phyloP scores from a whole-genome alignment of 2,329 filamentous ascomycete species.

The Beauveria scarabaeidicola region DNA sequence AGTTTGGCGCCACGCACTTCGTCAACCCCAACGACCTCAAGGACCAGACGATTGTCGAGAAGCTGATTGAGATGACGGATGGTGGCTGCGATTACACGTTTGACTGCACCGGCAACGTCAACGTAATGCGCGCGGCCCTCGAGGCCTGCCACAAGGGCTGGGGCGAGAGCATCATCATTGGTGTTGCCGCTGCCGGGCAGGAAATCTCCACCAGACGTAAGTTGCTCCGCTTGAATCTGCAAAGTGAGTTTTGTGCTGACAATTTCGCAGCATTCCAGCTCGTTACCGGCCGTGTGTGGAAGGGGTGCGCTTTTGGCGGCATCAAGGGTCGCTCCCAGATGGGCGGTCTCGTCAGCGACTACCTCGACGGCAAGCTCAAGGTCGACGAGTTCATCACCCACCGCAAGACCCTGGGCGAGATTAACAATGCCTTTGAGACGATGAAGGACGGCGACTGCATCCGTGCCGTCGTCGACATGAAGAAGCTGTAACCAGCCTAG shows the following conservation, averaged over 20 bases:
- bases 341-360: constrained; percentile 78
- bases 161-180: constrained; percentile 97
- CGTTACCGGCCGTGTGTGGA: constrained; percentile 95
- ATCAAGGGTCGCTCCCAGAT: constrained; percentile 96
- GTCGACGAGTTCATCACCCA: constrained; percentile 99
- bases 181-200: constrained; percentile 90
- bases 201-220: constrained; percentile 89
- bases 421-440: constrained; percentile 82
- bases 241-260: constrained; percentile 14
- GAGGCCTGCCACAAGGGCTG: constrained; percentile 99
- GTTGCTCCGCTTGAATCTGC: constrained; percentile 28
- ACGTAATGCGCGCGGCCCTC: constrained; percentile 89
- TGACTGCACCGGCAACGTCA: constrained; percentile 95
- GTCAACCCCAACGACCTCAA: constrained; percentile 81
- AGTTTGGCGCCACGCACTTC: constrained; percentile 95
- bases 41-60: constrained; percentile 77
- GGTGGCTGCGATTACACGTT: constrained; percentile 98
- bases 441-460: constrained; percentile 99
- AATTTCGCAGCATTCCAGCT: constrained; percentile 76
- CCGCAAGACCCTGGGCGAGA: constrained; percentile 69
- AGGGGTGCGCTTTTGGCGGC: constrained; percentile 93
- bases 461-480: constrained; percentile 75
- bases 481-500: constrained; percentile 22
- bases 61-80: constrained; percentile 94
- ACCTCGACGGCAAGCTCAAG: constrained; percentile 83